Percentiles rank a stretch among this genome's conserved stretches.
phyloP scores from a whole-genome alignment of 2,329 filamentous ascomycete genomes.

The Tolypocladium tundrense region DNA sequence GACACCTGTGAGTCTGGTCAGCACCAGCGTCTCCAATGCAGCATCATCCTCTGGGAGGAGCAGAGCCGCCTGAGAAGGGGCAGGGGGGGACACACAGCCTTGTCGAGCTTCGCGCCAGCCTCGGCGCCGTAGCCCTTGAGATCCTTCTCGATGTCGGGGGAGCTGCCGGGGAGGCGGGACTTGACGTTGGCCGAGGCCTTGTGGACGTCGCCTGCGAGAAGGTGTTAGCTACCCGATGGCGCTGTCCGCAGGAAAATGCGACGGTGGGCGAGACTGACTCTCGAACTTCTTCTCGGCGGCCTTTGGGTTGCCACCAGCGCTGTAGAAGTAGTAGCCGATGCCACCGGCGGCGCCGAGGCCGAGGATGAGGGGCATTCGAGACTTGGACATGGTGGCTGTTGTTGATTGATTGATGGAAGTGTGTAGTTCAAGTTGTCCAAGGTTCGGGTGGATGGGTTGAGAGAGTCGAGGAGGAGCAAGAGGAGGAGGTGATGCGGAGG shows the following conservation, averaged over 20 bases:
- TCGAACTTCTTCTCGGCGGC: conserved; percentile 80
- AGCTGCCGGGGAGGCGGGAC: conserved; percentile 51
- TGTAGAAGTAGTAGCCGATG: conserved; percentile 85
- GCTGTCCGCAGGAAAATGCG: background rate
- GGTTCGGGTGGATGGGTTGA: background rate
- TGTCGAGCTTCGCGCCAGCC: conserved; percentile 57
- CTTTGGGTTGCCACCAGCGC: conserved; percentile 69
- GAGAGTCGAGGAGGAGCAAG: background rate
- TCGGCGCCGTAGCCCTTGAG: conserved; percentile 35
- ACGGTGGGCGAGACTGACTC: conserved; percentile 36
- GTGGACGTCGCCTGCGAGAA: conserved; percentile 61
- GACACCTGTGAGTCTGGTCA: conserved; percentile 20
- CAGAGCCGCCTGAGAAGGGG: background rate
- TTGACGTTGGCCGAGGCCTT: conserved; percentile 57
- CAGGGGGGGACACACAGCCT: conserved; percentile 43
- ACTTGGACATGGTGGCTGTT: conserved; percentile 31
- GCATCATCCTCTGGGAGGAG: background rate
- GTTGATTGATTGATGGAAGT: background rate
- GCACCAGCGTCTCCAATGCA: background rate
- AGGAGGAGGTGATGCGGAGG: conserved; percentile 1
- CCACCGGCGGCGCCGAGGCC: conserved; percentile 57
- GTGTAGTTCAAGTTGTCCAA: background rate
- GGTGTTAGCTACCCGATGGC: background rate
- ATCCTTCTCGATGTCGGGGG: conserved; percentile 54
- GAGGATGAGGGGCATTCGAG: conserved; percentile 37